Conservation (phyloP, 1,284 basidiomycete genomes). For the Ceratobasidium sp. region DNA sequence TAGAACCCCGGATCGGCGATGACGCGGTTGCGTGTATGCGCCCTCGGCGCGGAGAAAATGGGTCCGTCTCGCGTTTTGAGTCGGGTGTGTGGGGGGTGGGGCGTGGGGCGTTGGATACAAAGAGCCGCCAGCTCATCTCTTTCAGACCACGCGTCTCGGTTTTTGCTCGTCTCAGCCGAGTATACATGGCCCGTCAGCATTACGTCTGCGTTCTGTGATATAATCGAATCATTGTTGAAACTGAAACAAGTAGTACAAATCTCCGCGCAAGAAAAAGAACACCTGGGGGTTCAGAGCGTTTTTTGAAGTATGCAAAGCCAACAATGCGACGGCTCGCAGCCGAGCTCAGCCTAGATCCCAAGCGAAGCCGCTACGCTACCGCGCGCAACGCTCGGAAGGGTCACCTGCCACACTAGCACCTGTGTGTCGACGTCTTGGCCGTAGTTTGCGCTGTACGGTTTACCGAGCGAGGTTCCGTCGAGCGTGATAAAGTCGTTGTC, state of each 20-base stretch:
- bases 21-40: slow-evolving; percentile 11
- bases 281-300: background rate
- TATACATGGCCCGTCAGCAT: background rate
- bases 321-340: background rate
- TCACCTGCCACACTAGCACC: slow-evolving; percentile 75
- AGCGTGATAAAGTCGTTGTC: slow-evolving; percentile 78
- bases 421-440: slow-evolving; percentile 73
- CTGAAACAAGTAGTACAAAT: background rate
- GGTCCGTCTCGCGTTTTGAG: no score
- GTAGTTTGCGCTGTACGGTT: slow-evolving; percentile 64
- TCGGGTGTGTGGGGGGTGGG: background rate
- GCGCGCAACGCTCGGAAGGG: slow-evolving; percentile 63
- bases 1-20: slow-evolving; percentile 6
- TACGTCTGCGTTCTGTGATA: slow-evolving; percentile 5
- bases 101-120: no score
- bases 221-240: background rate
- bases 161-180: background rate
- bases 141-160: background rate
- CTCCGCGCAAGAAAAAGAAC: background rate
- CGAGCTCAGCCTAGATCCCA: slow-evolving; percentile 47
- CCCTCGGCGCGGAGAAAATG: background rate
- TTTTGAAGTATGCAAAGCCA: slow-evolving; percentile 4
- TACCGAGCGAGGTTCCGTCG: slow-evolving; percentile 68
- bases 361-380: slow-evolving; percentile 52
- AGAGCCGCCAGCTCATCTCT: background rate